phyloP scores from a whole-genome alignment of 345 rosid genomes.

The Populus pruinosa region DNA sequence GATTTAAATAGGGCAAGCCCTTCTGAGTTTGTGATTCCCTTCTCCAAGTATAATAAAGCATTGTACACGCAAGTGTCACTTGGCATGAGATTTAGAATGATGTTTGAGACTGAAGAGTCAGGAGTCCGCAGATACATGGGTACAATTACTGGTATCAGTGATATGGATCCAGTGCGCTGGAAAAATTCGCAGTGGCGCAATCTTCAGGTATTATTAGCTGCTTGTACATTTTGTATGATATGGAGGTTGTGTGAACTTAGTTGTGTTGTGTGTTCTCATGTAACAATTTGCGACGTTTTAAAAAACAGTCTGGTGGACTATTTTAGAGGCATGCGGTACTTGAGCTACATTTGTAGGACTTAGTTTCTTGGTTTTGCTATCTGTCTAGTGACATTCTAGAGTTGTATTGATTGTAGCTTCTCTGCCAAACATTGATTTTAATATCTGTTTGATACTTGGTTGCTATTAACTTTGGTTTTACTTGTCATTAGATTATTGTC shows the following conservation, averaged over 20 bases:
- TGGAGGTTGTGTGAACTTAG: background rate
- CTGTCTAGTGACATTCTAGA: background rate
- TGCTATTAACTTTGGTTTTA: background rate
- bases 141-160: conserved; percentile 81
- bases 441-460: background rate
- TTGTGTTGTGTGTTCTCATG: background rate
- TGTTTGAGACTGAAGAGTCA: conserved; percentile 96
- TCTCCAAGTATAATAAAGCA: conserved; percentile 87
- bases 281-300: background rate
- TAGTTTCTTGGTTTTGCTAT: background rate
- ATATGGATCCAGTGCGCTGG: conserved; percentile 87
- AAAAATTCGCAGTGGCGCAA: conserved; percentile 95
- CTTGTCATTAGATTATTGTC: background rate
- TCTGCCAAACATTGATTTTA: background rate
- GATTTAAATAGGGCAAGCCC: conserved; percentile 79
- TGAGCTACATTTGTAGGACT: background rate
- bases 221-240: background rate
- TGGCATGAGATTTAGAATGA: conserved; percentile 96
- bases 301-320: background rate
- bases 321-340: background rate
- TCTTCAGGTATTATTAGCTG: conserved; percentile 66
- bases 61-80: conserved; percentile 84
- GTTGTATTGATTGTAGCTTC: background rate
- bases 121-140: conserved; percentile 98
- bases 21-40: conserved; percentile 91